A percentile compares a stretch with the other conserved stretches of the same genome.
Conservation (phyloP, 495 filamentous ascomycete genomes). For the Hyaloscypha finlandica region DNA sequence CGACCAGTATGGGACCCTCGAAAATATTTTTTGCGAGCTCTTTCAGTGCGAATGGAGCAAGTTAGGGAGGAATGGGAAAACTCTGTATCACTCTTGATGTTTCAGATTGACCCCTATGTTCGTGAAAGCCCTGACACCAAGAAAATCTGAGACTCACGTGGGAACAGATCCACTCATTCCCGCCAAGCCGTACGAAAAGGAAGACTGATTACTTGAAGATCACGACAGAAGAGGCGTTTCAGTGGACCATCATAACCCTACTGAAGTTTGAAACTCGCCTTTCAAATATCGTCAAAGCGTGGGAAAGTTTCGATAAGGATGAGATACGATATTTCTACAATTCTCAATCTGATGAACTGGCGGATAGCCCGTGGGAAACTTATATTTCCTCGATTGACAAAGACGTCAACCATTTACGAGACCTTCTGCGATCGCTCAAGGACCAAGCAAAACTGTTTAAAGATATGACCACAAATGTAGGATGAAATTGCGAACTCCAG, state of each 20-base stretch:
- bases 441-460: conserved; percentile 17
- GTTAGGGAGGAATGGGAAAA: conserved; percentile 13
- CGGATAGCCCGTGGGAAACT: conserved; percentile 2
- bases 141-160: not conserved
- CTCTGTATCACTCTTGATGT: conserved; percentile 1
- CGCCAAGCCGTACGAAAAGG: not conserved
- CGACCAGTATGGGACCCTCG: conserved; percentile 2
- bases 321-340: conserved; percentile 14
- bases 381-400: conserved; percentile 16
- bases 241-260: conserved; percentile 16
- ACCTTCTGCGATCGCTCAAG: conserved; percentile 8
- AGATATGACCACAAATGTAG: conserved; percentile 18
- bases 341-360: not conserved
- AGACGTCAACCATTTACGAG: conserved; percentile 13
- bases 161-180: not conserved
- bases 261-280: conserved; percentile 12
- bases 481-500: too few species aligned
- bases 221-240: conserved; percentile 15
- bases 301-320: conserved; percentile 19
- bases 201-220: conserved; percentile 1
- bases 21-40: conserved; percentile 2
- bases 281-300: conserved; percentile 17
- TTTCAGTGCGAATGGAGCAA: conserved; percentile 11
- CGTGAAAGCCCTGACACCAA: not conserved
- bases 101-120: conserved; percentile 14